Base-by-base conservation (phyloP, 768 basidiomycete species). In the Rhizopogon roseolus region DNA sequence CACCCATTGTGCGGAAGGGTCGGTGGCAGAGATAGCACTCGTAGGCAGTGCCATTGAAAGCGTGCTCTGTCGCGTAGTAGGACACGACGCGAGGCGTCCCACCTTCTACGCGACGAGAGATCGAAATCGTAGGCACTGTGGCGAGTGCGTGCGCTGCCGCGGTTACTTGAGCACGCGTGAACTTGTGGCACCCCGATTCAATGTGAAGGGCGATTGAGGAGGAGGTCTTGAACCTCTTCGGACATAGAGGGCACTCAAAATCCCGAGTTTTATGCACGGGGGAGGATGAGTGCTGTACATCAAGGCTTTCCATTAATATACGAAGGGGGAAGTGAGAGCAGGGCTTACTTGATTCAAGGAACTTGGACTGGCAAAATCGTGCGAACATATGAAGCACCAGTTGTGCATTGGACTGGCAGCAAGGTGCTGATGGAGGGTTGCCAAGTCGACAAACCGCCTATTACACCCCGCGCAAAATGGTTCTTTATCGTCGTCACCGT, bases 1-100 rank as follows among this genome's bases (percentile, higher is more conserved):
- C 57, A 1, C 37, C 2, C 16, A 73, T 66, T 4, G 60, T 54
- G 8, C 49, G 37, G 62, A 36, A 73, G 13, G 55, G 60, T 29
- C 59, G 62, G 39, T 64, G 57, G 55, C 77, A 79, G 22, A 79
- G 57, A 55, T 62, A 73, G 59, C 77, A 79, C 56, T 71, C 70
- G 56, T 71, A 79, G 71, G 65, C 63, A 13, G 27, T 54, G 5
- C 29, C 29, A 10, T 32, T 32, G 29, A 32, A 32, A 6, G 76
- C 65, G 6, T 49, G 58, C 19, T 70, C 64, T 13, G 68, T 69
- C 13, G 73, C 74, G 29, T 62, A 55, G 56, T 66, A 73, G 27
- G 57, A 59, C 19, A 58, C 53, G 17, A 62, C 54, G 5, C 64
- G 51, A 11, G 36, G 48, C 39, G 53, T 37, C 17, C 19, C 25